Evolutionary conservation across 441 rosid genomes (phyloP).

Genomic region (Bocquillonia castaneifolia): DNA sequence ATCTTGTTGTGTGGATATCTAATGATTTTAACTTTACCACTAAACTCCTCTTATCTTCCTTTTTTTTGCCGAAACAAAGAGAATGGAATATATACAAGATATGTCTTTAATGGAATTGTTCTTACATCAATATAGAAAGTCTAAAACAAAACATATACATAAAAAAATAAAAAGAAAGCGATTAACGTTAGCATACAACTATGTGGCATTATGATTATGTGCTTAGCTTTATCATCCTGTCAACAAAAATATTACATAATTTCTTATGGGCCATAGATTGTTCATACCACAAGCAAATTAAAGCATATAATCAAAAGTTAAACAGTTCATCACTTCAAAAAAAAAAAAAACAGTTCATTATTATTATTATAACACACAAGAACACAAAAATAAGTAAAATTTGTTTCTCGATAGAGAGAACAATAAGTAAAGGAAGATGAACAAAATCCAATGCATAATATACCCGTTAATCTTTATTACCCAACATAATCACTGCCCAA

Average conservation of each 20-base stretch:
- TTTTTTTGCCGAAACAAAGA: background rate
- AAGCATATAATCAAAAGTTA: background rate
- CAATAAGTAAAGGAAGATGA: background rate
- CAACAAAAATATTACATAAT: constrained; percentile 34
- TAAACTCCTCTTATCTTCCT: background rate
- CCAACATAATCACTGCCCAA: constrained; percentile 20
- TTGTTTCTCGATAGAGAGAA: too few species aligned
- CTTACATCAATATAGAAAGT: background rate
- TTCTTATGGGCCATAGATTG: constrained; percentile 25
- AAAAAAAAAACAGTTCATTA: background rate
- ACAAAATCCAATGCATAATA: background rate
- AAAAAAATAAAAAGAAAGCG: background rate
- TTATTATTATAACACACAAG: too few species aligned
- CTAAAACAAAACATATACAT: background rate
- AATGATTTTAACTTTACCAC: background rate
- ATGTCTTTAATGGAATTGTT: too few species aligned
- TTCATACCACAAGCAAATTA: constrained; percentile 25
- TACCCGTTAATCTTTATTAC: background rate
- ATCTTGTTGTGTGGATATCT: background rate
- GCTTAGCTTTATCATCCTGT: constrained; percentile 36
- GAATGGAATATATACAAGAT: background rate
- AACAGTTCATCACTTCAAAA: background rate
- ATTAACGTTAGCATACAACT: constrained; percentile 32
- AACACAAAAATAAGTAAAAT: too few species aligned
- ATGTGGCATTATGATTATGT: constrained; percentile 43